phyloP scores from a whole-genome alignment of 441 rosid genomes.

The Pelargonium exstipulatum region DNA sequence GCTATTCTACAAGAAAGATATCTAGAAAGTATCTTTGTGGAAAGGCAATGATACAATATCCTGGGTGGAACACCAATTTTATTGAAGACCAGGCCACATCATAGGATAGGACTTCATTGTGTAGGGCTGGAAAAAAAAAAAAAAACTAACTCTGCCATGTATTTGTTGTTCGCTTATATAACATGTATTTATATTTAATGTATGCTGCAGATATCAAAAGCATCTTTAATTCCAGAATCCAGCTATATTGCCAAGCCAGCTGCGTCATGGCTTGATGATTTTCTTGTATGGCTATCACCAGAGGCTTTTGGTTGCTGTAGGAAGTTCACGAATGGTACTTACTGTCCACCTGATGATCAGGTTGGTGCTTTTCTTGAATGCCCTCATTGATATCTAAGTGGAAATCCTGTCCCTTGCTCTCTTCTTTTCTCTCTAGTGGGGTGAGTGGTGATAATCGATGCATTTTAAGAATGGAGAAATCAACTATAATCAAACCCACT shows the following conservation, averaged over 20 bases:
- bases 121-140: not conserved
- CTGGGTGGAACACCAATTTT: not conserved
- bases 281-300: conserved; percentile 63
- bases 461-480: not conserved
- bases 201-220: conserved; percentile 50
- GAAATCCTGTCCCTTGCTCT: not conserved
- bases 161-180: not conserved
- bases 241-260: conserved; percentile 71
- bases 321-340: conserved; percentile 48
- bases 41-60: not conserved
- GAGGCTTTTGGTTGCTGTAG: conserved; percentile 74
- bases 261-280: conserved; percentile 70
- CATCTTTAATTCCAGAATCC: conserved; percentile 46
- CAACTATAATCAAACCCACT: not conserved
- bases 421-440: not conserved
- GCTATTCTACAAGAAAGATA: not conserved
- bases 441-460: not conserved
- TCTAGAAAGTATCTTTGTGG: not conserved
- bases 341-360: conserved; percentile 73
- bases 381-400: conserved; percentile 15
- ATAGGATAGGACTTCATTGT: not conserved
- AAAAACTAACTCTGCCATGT: not conserved
- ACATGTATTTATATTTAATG: not conserved
- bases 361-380: conserved; percentile 24
- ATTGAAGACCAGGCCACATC: not conserved